phyloP scores from a whole-genome alignment of 495 filamentous ascomycete species.

The Viridothelium virens region DNA sequence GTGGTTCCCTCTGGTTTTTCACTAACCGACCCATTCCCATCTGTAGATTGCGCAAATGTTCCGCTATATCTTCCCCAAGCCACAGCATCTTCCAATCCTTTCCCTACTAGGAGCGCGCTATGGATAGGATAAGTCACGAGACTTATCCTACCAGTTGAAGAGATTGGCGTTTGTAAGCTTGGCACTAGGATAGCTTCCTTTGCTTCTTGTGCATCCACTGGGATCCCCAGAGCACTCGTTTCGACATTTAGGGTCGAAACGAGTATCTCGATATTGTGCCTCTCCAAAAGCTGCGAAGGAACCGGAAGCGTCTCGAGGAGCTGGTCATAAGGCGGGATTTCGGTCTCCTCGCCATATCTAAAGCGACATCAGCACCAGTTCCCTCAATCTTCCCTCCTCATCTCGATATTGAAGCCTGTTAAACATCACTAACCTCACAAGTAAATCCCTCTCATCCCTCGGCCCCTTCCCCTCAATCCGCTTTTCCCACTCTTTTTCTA shows the following conservation, averaged over 20 bases:
- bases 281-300: conserved; percentile 60
- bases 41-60: conserved; percentile 14
- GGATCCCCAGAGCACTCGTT: conserved; percentile 1
- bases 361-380: conserved; percentile 13
- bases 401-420: background rate
- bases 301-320: conserved; percentile 52
- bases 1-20: conserved; percentile 29
- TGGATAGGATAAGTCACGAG: conserved; percentile 78
- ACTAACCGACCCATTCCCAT: conserved; percentile 14
- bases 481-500: conserved; percentile 62
- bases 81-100: conserved; percentile 52
- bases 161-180: conserved; percentile 57
- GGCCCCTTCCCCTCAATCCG: conserved; percentile 44
- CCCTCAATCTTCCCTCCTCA: too few species aligned
- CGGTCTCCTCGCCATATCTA: conserved; percentile 48
- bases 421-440: conserved; percentile 46
- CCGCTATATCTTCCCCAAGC: conserved; percentile 41
- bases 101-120: conserved; percentile 64
- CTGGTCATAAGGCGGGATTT: conserved; percentile 36
- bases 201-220: conserved; percentile 32
- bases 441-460: conserved; percentile 44
- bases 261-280: conserved; percentile 68
- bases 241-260: conserved; percentile 50
- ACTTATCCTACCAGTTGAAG: conserved; percentile 50
- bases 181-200: conserved; percentile 64